Evolutionary conservation across 2,329 filamentous ascomycete genomes (phyloP).

Genomic region (Cercospora berteroae): DNA sequence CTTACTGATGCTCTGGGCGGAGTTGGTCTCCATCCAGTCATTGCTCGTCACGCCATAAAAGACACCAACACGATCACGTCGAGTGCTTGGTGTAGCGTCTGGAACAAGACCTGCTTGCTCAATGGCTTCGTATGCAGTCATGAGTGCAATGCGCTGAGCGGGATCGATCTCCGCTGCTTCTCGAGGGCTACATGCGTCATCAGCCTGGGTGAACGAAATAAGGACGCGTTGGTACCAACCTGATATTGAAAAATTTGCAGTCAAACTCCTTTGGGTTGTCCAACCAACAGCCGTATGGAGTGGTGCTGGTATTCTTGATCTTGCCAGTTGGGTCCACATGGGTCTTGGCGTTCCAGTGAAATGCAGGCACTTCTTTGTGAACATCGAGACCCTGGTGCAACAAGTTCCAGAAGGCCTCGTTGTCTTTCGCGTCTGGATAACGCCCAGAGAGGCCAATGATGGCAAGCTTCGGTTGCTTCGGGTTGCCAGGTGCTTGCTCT

Average conservation of each 20-base stretch:
- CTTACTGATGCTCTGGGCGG: constrained; percentile 21
- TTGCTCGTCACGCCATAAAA: constrained; percentile 15
- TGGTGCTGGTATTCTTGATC: background rate
- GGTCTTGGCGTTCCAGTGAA: background rate
- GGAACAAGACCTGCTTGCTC: background rate
- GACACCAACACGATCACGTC: constrained; percentile 6
- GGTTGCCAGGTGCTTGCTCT: background rate
- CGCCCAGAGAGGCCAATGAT: background rate
- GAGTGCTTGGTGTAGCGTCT: constrained; percentile 1
- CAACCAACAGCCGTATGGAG: background rate
- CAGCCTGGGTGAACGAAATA: background rate
- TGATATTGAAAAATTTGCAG: background rate
- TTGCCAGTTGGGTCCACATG: background rate
- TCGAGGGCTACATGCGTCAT: background rate
- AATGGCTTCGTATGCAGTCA: background rate
- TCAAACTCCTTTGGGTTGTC: background rate
- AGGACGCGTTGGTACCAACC: background rate
- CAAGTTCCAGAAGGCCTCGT: background rate
- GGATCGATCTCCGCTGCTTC: background rate
- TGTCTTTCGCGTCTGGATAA: background rate
- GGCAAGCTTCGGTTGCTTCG: background rate
- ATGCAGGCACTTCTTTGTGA: background rate
- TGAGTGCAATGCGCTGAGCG: background rate
- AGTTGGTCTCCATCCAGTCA: constrained; percentile 27
- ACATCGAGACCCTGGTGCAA: background rate